A percentile compares a stretch with the other conserved stretches of the same genome.
phyloP scores from a whole-genome alignment of 345 rosid genomes.

The Eucalyptus regnans region DNA sequence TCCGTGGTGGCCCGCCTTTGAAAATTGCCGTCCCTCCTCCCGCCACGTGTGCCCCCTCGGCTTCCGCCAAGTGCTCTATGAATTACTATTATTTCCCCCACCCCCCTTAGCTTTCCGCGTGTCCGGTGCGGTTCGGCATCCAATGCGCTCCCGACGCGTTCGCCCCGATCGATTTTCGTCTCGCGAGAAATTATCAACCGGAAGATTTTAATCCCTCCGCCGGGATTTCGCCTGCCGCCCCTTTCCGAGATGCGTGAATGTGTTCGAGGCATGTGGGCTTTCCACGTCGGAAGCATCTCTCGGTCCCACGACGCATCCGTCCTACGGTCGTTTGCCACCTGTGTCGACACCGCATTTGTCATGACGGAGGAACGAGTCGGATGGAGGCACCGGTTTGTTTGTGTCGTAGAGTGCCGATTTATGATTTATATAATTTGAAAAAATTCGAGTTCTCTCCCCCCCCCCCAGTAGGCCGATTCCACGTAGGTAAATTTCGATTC shows the following conservation, averaged over 20 bases:
- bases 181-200: no score
- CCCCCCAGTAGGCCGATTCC: rapidly evolving
- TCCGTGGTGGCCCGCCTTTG: not conserved
- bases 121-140: not conserved
- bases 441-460: no score
- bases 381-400: not conserved
- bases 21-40: not conserved
- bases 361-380: not conserved
- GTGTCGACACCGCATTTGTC: not conserved
- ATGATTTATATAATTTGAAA: not conserved
- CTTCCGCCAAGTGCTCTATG: not conserved
- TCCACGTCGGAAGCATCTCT: no score
- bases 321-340: not conserved
- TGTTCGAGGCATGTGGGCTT: not conserved
- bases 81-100: not conserved
- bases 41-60: not conserved
- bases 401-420: rapidly evolving
- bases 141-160: not conserved
- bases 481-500: rapidly evolving
- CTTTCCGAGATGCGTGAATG: not conserved
- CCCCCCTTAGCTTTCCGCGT: not conserved
- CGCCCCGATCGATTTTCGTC: rapidly evolving
- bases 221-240: not conserved
- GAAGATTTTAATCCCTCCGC: no score
- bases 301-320: not conserved